phyloP scores from a whole-genome alignment of 192 early-diverging fungal genomes.

The Chytriomyces sp. region DNA sequence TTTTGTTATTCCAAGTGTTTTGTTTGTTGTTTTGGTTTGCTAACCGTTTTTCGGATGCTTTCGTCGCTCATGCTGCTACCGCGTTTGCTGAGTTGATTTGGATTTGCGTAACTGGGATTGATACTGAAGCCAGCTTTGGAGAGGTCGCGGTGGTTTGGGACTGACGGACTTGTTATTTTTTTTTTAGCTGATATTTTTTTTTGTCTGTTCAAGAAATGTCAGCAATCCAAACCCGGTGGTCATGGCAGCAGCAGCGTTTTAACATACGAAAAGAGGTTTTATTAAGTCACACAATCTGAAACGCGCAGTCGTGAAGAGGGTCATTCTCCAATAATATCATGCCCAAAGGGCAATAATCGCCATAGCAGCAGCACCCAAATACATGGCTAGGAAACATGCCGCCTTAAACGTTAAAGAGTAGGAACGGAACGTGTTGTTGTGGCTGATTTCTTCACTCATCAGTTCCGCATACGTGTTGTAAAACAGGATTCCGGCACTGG shows the following conservation, averaged over 20 bases:
- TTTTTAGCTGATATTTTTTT: too few relatives aligned
- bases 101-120: not conserved
- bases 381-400: slow-evolving; percentile 66
- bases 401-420: slow-evolving; percentile 45
- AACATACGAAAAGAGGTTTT: too few relatives aligned
- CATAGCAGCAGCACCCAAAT: slow-evolving; percentile 75
- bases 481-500: slow-evolving; percentile 73
- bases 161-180: too few relatives aligned
- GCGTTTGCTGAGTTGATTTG: not conserved
- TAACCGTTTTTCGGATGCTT: slow-evolving; percentile 5
- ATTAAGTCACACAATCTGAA: too few relatives aligned
- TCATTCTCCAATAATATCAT: slow-evolving; percentile 33
- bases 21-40: not conserved
- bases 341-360: slow-evolving; percentile 74
- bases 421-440: slow-evolving; percentile 58
- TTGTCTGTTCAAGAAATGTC: too few relatives aligned
- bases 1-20: too few relatives aligned
- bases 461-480: slow-evolving; percentile 78
- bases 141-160: not conserved
- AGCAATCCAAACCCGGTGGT: too few relatives aligned
- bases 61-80: slow-evolving; percentile 13
- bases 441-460: slow-evolving; percentile 74
- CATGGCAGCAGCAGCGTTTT: too few relatives aligned
- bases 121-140: not conserved
- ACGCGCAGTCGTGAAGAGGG: too few relatives aligned